Conservation (phyloP, 164 flowering plant species). For the Tinospora cordifolia region DNA sequence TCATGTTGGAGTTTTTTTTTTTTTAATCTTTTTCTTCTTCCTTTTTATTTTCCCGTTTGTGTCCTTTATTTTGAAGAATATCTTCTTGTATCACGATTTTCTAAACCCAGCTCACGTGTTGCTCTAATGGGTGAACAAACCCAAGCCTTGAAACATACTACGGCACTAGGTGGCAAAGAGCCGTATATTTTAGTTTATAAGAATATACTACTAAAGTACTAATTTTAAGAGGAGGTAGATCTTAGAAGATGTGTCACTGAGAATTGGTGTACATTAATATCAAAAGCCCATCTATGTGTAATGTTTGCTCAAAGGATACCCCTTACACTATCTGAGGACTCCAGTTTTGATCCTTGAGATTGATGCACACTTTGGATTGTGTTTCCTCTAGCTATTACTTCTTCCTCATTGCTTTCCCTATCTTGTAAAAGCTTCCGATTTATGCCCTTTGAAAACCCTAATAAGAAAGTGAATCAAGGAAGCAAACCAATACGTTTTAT, state of each 20-base stretch:
- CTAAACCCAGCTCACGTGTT: too few relatives aligned
- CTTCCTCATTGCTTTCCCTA: background rate
- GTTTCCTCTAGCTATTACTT: background rate
- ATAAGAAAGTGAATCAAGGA: background rate
- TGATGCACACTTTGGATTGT: background rate
- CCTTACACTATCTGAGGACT: background rate
- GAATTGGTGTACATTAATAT: too few relatives aligned
- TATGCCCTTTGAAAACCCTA: background rate
- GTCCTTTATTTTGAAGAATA: background rate
- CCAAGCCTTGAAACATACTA: too few relatives aligned
- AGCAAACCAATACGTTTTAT: background rate
- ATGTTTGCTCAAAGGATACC: background rate
- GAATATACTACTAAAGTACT: background rate
- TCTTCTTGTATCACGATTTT: too few relatives aligned
- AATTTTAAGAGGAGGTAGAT: background rate
- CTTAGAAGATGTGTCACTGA: background rate
- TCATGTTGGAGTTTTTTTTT: background rate
- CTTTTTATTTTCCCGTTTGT: background rate
- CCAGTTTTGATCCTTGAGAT: background rate
- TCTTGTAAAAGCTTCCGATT: background rate
- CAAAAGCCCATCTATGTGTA: background rate
- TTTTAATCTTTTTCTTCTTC: background rate
- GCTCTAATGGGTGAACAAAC: too few relatives aligned
- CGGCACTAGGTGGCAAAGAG: too few relatives aligned
- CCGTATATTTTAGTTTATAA: background rate